Evolutionary conservation across 163 green algal species (phyloP).

Genomic region (Chloromonas sp.): DNA sequence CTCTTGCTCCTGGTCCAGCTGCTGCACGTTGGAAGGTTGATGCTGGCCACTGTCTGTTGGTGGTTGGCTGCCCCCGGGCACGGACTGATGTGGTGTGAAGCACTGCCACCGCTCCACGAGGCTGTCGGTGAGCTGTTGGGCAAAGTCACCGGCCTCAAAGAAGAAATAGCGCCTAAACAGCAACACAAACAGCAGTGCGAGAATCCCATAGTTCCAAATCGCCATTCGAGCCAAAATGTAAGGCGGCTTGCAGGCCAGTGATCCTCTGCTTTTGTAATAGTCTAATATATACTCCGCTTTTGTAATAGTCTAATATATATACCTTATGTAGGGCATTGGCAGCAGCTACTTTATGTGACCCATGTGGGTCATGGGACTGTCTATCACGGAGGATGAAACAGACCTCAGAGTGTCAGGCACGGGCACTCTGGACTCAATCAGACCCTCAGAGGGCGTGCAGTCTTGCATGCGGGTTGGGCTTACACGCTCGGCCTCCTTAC

Average conservation of each 20-base stretch:
- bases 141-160: slow-evolving; percentile 14
- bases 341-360: too few relatives aligned
- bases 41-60: neutral
- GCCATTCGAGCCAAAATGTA: too few relatives aligned
- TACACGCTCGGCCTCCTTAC: neutral
- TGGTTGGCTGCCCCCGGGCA: neutral
- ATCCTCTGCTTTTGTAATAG: too few relatives aligned
- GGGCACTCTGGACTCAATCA: too few relatives aligned
- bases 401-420: too few relatives aligned
- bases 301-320: too few relatives aligned
- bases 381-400: too few relatives aligned
- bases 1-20: neutral
- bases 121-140: neutral
- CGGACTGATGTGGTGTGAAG: neutral
- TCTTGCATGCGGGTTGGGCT: neutral
- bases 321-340: too few relatives aligned
- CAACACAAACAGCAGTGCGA: neutral
- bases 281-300: too few relatives aligned
- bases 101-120: neutral
- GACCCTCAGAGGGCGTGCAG: neutral
- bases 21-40: neutral
- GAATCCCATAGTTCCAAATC: too few relatives aligned
- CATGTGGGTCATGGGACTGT: too few relatives aligned
- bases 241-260: too few relatives aligned
- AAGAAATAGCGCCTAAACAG: slow-evolving; percentile 10